These are phyloP conservation scores for Echium plantagineum DNA, from an alignment of 257 asterid genomes.

Conservation along the genomic window DNA sequence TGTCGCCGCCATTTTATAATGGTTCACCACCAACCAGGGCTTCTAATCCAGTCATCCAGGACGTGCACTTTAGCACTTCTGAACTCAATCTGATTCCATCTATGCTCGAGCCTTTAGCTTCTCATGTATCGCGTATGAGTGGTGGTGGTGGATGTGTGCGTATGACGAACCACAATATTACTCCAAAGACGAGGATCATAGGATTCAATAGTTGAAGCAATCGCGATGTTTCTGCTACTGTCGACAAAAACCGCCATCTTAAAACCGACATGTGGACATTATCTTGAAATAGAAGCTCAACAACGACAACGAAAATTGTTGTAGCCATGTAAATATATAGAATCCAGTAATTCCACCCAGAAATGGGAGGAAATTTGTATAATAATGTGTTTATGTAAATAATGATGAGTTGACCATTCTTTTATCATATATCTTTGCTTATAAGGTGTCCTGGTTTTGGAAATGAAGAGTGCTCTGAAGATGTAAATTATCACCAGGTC, in stretches of 20 bases:
- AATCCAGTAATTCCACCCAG: not conserved
- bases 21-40: conserved; percentile 54
- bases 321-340: conserved; percentile 24
- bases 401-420: conserved; percentile 10
- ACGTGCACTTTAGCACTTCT: conserved; percentile 28
- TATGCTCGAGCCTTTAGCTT: conserved; percentile 15
- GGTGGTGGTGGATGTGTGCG: conserved; percentile 35
- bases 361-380: not conserved
- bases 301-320: conserved; percentile 5
- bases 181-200: conserved; percentile 42
- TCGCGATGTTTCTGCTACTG: conserved; percentile 40
- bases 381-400: conserved; percentile 15
- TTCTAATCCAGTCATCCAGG: conserved; percentile 49
- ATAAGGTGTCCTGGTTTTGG: too few relatives aligned
- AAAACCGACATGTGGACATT: not conserved
- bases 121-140: conserved; percentile 14
- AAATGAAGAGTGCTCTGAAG: too few relatives aligned
- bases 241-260: conserved; percentile 13
- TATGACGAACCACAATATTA: conserved; percentile 31
- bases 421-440: not conserved
- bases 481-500: too few relatives aligned
- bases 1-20: conserved; percentile 37
- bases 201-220: conserved; percentile 50
- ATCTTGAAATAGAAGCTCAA: not conserved
- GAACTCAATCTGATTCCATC: conserved; percentile 27